A percentile compares a stretch with the other conserved stretches of the same genome.
Conservation (phyloP, 352 stramenopile species). For the Bremia lactucae region DNA sequence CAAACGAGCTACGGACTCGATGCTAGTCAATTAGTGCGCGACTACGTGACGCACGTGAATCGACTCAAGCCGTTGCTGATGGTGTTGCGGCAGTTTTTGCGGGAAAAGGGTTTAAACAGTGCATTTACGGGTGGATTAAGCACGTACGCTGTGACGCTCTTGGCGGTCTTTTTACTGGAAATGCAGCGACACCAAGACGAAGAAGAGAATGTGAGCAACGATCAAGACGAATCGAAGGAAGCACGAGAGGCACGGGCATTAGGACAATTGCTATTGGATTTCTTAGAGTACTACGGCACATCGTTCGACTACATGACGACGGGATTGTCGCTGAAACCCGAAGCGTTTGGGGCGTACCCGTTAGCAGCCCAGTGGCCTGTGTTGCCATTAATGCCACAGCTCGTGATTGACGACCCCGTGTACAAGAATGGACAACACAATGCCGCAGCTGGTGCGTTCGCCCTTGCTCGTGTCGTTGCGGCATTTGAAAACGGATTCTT, state of each 20-base stretch:
- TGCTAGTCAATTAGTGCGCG: slow-evolving; percentile 70
- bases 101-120: slow-evolving; percentile 83
- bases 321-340: slow-evolving; percentile 69
- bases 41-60: slow-evolving; percentile 56
- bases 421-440: slow-evolving; percentile 73
- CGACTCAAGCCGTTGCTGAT: slow-evolving; percentile 72
- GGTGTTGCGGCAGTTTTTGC: slow-evolving; percentile 80
- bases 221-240: slow-evolving; percentile 1
- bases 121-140: slow-evolving; percentile 84
- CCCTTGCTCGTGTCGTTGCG: slow-evolving; percentile 61
- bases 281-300: slow-evolving; percentile 85
- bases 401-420: slow-evolving; percentile 78
- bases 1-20: slow-evolving; percentile 74
- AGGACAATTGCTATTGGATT: slow-evolving; percentile 73
- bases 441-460: slow-evolving; percentile 60
- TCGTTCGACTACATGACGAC: slow-evolving; percentile 70
- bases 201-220: not conserved
- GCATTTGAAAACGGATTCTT: slow-evolving; percentile 80
- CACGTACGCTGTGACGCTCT: slow-evolving; percentile 80
- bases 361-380: slow-evolving; percentile 36
- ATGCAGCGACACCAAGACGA: slow-evolving; percentile 42
- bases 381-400: slow-evolving; percentile 50
- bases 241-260: slow-evolving; percentile 22
- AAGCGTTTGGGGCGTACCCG: slow-evolving; percentile 74
- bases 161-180: slow-evolving; percentile 77